Base-by-base conservation (phyloP, 2,329 filamentous ascomycete species). In the Teratosphaeriaceae sp. region DNA sequence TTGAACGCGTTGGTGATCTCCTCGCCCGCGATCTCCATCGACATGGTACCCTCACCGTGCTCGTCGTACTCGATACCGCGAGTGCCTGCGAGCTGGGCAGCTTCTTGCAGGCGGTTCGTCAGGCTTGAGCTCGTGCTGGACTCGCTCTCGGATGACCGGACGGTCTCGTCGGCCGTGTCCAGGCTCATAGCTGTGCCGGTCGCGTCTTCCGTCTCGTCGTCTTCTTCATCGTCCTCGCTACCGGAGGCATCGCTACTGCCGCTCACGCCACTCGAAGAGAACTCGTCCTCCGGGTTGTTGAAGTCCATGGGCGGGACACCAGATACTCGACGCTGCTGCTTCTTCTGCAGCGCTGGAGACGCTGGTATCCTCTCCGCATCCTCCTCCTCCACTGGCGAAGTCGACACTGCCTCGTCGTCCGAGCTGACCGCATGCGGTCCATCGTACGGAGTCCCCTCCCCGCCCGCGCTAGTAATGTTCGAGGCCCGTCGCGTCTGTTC, bases 171-270 rank as follows among this genome's bases (percentile, higher is more conserved):
- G 44, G 62, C 68, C 27, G 59, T 63, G 48, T 90, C 86, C 34
- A 94, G 70, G 26, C 82, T 90, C 80, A 89, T 87, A 63, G 86
- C 83, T 1, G 85, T 89, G 22, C 80, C 84, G 51, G 86, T 84
- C 38, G 83, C 82, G 33, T 86, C 83, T 7, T 54, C 59, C n/a
- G 53, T 58, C 18, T 49, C 53, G 35, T 72, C 76, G 19, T 70
- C 72, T 26, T 72, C 72, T n/a, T 75, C 67, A 46, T 79, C 72
- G 1, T 72, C 73, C 43, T 73, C 70, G 42, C 65, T 68, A 11
- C 63, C 67, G 16, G 52, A 56, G 5, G 50, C 49, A 27, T 62
- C 59, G 53, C 70, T 59, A 65, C 73, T 76, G 35, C 72, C 76
- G 51, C 87, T 90, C 57, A 85, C 83, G 7, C 88, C 79, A 45